Base-by-base conservation (phyloP, 352 stramenopile species). In the Pythium periplocum region DNA sequence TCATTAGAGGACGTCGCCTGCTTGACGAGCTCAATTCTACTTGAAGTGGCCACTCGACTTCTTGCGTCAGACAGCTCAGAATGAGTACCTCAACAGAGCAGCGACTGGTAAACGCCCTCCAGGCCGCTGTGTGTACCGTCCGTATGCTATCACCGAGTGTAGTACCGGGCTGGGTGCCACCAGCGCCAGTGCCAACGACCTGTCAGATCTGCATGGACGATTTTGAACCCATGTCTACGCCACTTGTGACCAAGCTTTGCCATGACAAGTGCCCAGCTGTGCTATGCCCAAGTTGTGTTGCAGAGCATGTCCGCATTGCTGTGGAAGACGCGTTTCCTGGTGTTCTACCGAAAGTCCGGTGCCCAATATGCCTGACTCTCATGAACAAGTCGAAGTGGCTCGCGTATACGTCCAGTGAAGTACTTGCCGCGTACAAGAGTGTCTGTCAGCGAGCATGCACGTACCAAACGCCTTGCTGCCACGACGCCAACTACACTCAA, bases 121-220 rank as follows among this genome's bases (percentile, higher is more conserved):
- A 26, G 17, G 17, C 17, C 17, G 17, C 17, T 26, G 17, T 26
- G 17, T 26, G 17, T 26, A 26, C 17, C 17, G 0, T 26, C 17
- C 17, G 17, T 26, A 26, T 26, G 17, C 17, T 26, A 26, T 26
- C 17, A 26, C 17, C 17, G 17, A 26, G 17, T 26, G 17, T 26
- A 26, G 17, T 26, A 0, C 17, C 17, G 17, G 17, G 17, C 17
- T 26, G 17, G 17, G 17, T 26, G 17, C 17, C 17, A 26, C 17
- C 4, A 30, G 10, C 37, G 39, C 30, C n/a, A 1, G 8, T 31
- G 10, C 9, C 33, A 4, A 12, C 43, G 17, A 55, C 45, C 10
- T 82, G 72, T 39, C 61, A 79, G 54, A 71, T 83, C 43, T 83
- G 72, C 53, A 65, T 75, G 35, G 67, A 73, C 4, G n/a, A 34